These are phyloP conservation scores for Saposhnikovia divaricata DNA, from an alignment of 129 eudicot genomes.

Conservation along the genomic window DNA sequence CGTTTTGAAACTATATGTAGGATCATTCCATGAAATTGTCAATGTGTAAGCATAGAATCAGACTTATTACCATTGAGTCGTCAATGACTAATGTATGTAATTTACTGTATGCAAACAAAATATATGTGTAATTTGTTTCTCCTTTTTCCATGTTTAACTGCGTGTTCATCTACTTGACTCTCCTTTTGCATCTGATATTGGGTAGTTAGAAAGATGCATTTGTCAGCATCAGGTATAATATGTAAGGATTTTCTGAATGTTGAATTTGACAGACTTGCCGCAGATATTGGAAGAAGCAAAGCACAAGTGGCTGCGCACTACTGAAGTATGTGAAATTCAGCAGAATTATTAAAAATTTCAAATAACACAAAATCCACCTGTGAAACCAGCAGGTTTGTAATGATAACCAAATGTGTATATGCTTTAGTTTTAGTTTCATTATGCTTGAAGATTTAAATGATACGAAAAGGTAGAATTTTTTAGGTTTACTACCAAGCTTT, in stretches of 20 bases:
- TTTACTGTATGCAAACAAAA: background rate
- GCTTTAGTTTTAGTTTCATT: background rate
- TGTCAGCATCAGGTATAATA: background rate
- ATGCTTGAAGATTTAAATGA: background rate
- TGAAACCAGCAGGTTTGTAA: slow-evolving; percentile 23
- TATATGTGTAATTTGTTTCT: background rate
- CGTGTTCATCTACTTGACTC: background rate
- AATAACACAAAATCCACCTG: slow-evolving; percentile 16
- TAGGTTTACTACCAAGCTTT: background rate
- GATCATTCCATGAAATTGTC: background rate
- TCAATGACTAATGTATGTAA: background rate
- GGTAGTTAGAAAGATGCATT: background rate
- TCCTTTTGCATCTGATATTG: background rate
- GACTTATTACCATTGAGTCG: background rate
- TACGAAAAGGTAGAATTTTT: background rate
- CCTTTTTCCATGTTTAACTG: background rate
- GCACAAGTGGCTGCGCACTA: slow-evolving; percentile 30
- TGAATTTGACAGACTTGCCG: slow-evolving; percentile 22
- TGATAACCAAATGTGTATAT: background rate
- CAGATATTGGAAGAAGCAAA: slow-evolving; percentile 28
- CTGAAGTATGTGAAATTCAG: slow-evolving; percentile 32
- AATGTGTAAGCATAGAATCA: background rate
- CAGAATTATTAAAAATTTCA: slow-evolving; percentile 14
- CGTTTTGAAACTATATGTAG: background rate
- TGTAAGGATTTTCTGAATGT: slow-evolving; percentile 6